Evolutionary conservation across 345 rosid genomes (phyloP), one percentile per base, ranked within the genome.

Genomic region (Eucalyptus fibrosa): DNA sequence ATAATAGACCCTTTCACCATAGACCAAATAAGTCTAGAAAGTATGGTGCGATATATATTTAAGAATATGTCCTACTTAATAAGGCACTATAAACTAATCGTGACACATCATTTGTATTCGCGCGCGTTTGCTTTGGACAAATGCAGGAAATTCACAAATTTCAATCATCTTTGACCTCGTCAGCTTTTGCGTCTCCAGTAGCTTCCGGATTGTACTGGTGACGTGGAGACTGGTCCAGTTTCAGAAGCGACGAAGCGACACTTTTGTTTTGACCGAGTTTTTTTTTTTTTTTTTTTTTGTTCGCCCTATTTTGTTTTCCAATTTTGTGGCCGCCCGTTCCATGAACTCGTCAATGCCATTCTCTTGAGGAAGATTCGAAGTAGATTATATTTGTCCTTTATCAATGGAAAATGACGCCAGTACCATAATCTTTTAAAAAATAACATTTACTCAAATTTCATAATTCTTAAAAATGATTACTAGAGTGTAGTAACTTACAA

Each of bases 401-500:
- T 16, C 9, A n/a, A 15, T n/a, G 7, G 3, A 4, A 30, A 14
- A 65, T 2, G 8, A n/a, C 17, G 34, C 6, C 18, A 65, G 0
- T 8, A 65, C 10, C 21, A 65, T 14, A 65, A 65, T 56, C 10
- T n/a, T 65, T 30, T 30, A 14, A 65, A 62, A 62, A 65, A 14
- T 30, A 14, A 15, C 3, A 0, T 30, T 65, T 32, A 65, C 5
- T 15, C 16, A 65, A n/a, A 32, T 65, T 15, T 65, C 37, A 65
- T 14, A 30, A 65, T 9, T n/a, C 9, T 30, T 65, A 12, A 28
- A 28, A 60, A 28, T 5, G 16, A 28, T 60, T 30, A 28, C 32
- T 28, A 3, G n/a, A 60, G 67, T 60, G 1, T 60, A 11, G 32
- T 12, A 60, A 60, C 2, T 60, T 60, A 60, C 9, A 65, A 65